Percentiles rank a stretch among this genome's conserved stretches.
These are phyloP conservation scores for Penicillium sp. DNA, from an alignment of 2,329 filamentous ascomycete species.

Conservation along the genomic window DNA sequence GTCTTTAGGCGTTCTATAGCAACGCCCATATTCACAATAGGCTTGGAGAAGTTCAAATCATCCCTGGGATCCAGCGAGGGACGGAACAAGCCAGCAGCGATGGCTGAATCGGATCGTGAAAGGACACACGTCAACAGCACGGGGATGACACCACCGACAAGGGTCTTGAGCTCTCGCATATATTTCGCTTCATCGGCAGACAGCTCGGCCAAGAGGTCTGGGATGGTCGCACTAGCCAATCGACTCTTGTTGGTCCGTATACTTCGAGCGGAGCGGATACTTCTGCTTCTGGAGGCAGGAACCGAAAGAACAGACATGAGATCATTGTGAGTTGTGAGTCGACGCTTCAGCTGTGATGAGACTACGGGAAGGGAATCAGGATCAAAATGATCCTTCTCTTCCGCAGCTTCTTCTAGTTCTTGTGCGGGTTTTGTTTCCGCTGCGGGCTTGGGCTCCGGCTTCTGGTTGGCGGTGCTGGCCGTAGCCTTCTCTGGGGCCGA, in stretches of 20 bases:
- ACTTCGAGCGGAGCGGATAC: conserved; percentile 74
- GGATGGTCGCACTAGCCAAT: conserved; percentile 65
- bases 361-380: conserved; percentile 47
- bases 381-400: conserved; percentile 46
- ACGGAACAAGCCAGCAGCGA: conserved; percentile 67
- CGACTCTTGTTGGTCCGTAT: conserved; percentile 70
- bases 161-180: conserved; percentile 82
- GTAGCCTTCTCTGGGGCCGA: conserved; percentile 1
- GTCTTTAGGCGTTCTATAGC: conserved; percentile 79
- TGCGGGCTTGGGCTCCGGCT: background rate
- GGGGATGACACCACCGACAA: conserved; percentile 93
- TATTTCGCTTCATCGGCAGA: conserved; percentile 83
- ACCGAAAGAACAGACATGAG: conserved; percentile 86
- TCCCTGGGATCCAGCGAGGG: conserved; percentile 54
- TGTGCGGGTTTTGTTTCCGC: conserved; percentile 1
- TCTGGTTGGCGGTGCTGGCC: background rate
- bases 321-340: conserved; percentile 88
- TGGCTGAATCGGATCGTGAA: conserved; percentile 64
- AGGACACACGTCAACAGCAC: conserved; percentile 85
- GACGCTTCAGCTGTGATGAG: conserved; percentile 60
- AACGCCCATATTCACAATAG: conserved; percentile 92
- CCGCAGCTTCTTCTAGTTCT: conserved; percentile 24
- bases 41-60: conserved; percentile 69
- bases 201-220: conserved; percentile 77
- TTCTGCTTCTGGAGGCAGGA: conserved; percentile 61